These are phyloP conservation scores for Lasiosphaeria ovina DNA, from an alignment of 495 filamentous ascomycete species.

Conservation along the genomic window DNA sequence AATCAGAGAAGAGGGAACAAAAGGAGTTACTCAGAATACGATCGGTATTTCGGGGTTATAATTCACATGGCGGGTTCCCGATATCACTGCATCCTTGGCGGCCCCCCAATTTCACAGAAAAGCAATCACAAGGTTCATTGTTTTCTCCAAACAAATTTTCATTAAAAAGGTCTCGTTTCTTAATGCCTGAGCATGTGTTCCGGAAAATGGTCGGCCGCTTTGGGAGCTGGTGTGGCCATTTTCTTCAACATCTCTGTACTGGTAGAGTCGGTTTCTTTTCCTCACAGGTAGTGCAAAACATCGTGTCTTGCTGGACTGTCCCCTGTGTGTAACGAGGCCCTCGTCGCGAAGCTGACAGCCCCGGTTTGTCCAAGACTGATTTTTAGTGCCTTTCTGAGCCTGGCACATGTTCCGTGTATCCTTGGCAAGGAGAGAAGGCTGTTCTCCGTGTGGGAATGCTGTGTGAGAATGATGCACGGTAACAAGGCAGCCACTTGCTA, in stretches of 20 bases:
- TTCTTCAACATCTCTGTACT: conserved; percentile 24
- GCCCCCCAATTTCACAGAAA: conserved; percentile 13
- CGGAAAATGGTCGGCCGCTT: conserved; percentile 19
- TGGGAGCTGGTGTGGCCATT: conserved; percentile 13
- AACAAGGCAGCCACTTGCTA: too few relatives aligned
- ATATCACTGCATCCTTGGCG: conserved; percentile 3
- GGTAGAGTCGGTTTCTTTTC: conserved; percentile 16
- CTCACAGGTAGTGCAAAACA: background rate
- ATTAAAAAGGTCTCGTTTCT: conserved; percentile 10
- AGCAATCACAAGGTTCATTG: conserved; percentile 12
- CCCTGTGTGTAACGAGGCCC: background rate
- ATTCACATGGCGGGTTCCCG: conserved; percentile 10
- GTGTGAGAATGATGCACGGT: too few relatives aligned
- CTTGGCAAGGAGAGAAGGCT: too few relatives aligned
- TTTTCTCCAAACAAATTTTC: background rate
- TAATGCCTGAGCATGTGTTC: conserved; percentile 16
- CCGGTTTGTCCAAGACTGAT: too few relatives aligned
- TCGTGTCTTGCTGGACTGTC: background rate
- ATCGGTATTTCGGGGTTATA: conserved; percentile 13
- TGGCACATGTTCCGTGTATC: too few relatives aligned
- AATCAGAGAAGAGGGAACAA: conserved; percentile 4
- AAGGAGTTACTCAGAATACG: conserved; percentile 17
- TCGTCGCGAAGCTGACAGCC: too few relatives aligned
- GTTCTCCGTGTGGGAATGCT: too few relatives aligned
- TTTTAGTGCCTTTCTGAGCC: too few relatives aligned